A percentile compares a stretch with the other conserved stretches of the same genome.
Conservation (phyloP, 192 early-diverging fungal genomes). For the Linnemannia exigua region DNA sequence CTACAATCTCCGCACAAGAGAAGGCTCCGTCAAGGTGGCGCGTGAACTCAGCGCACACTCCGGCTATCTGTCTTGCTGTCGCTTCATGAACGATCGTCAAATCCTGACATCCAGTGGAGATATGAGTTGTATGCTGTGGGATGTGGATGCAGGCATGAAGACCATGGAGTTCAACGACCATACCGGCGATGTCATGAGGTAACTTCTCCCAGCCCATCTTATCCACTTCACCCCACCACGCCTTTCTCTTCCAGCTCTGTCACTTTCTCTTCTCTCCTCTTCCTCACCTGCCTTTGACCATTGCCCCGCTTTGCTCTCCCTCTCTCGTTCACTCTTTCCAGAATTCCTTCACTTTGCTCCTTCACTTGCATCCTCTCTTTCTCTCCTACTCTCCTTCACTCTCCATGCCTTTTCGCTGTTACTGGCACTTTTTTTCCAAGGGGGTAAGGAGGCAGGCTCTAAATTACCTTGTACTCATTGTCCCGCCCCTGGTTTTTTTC, state of each 20-base stretch:
- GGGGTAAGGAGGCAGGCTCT: slow-evolving; percentile 2
- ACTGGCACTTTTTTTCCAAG: neutral
- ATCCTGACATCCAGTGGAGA: slow-evolving; percentile 97
- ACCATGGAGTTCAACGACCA: slow-evolving; percentile 98
- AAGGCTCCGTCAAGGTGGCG: slow-evolving; percentile 94
- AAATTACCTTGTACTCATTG: neutral
- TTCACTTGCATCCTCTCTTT: neutral
- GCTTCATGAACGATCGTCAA: slow-evolving; percentile 96
- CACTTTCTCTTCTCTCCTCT: neutral
- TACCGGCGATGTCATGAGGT: slow-evolving; percentile 98
- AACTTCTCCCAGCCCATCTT: neutral
- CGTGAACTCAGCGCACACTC: slow-evolving; percentile 97
- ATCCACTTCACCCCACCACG: no score
- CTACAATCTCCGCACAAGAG: slow-evolving; percentile 96
- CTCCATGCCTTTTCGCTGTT: neutral
- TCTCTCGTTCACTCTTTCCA: neutral
- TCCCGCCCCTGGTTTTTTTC: neutral
- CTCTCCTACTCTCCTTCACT: neutral
- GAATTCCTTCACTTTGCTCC: no score
- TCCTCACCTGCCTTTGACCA: neutral
- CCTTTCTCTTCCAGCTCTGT: neutral
- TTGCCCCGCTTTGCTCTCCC: neutral
- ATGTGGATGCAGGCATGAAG: slow-evolving; percentile 99
- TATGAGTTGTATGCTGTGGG: slow-evolving; percentile 99
- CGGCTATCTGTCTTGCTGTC: slow-evolving; percentile 97